Percentiles rank a stretch among this genome's conserved stretches.
These are phyloP conservation scores for Vigna trinervia DNA, from an alignment of 306 rosid genomes.

Conservation along the genomic window DNA sequence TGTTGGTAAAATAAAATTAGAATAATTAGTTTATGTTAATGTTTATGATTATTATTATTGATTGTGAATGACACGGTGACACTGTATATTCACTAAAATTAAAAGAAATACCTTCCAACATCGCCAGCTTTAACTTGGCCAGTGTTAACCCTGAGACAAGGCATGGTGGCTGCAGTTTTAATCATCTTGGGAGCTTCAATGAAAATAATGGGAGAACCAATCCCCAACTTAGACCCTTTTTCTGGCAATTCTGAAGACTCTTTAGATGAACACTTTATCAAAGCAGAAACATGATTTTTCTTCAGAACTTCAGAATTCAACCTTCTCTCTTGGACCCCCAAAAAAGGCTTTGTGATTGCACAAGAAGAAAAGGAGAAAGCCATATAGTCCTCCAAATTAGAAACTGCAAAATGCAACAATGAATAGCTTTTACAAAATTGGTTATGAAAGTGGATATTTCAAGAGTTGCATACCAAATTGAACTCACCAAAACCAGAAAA, in stretches of 20 bases:
- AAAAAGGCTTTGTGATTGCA: constrained; percentile 42
- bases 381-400: constrained; percentile 21
- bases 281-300: constrained; percentile 4
- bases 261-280: constrained; percentile 57
- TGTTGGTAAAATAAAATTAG: too few relatives aligned
- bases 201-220: constrained; percentile 81
- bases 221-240: constrained; percentile 55
- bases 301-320: constrained; percentile 29
- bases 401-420: not conserved
- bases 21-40: too few relatives aligned
- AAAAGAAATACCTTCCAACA: constrained; percentile 61
- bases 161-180: constrained; percentile 75
- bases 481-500: not conserved
- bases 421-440: not conserved
- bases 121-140: constrained; percentile 85
- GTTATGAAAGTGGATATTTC: not conserved
- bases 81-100: too few relatives aligned
- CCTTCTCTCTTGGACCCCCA: constrained; percentile 28
- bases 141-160: constrained; percentile 74
- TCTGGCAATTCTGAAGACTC: constrained; percentile 47
- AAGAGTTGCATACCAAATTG: not conserved
- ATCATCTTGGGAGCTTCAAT: constrained; percentile 81
- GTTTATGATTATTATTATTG: too few relatives aligned
- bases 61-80: too few relatives aligned
- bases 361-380: constrained; percentile 44